Conservation (phyloP, 2,329 filamentous ascomycete genomes). For the Clonostachys rhizophaga region DNA sequence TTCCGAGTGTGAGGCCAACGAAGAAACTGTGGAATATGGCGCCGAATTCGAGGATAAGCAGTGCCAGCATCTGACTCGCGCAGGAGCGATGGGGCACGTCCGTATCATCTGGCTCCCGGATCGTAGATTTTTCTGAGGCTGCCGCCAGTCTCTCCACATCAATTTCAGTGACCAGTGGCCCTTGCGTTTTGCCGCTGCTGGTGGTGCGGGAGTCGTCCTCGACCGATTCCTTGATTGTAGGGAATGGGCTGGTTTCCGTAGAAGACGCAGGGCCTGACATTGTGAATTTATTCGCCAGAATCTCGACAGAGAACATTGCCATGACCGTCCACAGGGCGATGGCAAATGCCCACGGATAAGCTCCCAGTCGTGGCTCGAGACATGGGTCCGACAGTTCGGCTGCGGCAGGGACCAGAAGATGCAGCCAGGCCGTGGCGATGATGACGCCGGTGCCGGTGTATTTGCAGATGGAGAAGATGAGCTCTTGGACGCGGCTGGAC, state of each 20-base stretch:
- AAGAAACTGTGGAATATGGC: conserved; percentile 94
- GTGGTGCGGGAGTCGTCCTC: conserved; percentile 19
- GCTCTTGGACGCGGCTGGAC: conserved; percentile 54
- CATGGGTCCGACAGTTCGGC: conserved; percentile 70
- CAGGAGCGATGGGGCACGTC: conserved; percentile 48
- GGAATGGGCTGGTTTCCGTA: conserved; percentile 22
- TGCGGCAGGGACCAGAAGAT: conserved; percentile 76
- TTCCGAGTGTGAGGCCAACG: conserved; percentile 77
- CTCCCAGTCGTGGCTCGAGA: conserved; percentile 43
- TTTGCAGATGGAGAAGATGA: conserved; percentile 81
- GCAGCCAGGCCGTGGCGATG: conserved; percentile 88
- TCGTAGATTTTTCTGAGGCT: conserved; percentile 57
- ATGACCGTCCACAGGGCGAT: conserved; percentile 87
- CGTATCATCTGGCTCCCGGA: conserved; percentile 64
- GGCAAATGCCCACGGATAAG: conserved; percentile 78
- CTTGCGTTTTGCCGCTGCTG: conserved; percentile 13
- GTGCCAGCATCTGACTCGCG: conserved; percentile 73
- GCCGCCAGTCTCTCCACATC: neutral
- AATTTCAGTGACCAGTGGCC: conserved; percentile 3
- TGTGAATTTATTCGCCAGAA: conserved; percentile 56
- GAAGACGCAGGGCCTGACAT: conserved; percentile 30
- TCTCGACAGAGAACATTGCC: conserved; percentile 81
- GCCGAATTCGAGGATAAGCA: conserved; percentile 94
- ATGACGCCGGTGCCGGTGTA: conserved; percentile 95
- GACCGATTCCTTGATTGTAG: conserved; percentile 5